A percentile compares a stretch with the other conserved stretches of the same genome.
Evolutionary conservation across 169 alveolate species (phyloP).

Genomic region (Eimeria tenella): DNA sequence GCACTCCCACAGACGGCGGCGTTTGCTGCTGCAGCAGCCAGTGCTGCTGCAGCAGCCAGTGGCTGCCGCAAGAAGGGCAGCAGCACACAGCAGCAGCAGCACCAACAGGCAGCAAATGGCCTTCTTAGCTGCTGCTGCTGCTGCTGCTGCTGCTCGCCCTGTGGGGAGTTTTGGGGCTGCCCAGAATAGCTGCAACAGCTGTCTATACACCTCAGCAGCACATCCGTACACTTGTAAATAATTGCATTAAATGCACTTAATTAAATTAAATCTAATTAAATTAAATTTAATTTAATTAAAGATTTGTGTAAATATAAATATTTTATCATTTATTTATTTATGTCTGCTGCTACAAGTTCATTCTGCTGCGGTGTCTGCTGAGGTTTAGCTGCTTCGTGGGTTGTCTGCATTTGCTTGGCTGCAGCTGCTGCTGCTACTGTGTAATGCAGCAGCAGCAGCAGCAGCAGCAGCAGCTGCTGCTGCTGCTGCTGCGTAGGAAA

Average conservation of each 20-base stretch:
- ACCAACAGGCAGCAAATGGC: background rate
- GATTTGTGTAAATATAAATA: background rate
- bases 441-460: background rate
- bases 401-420: background rate
- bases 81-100: constrained; percentile 12
- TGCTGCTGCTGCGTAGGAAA: background rate
- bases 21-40: background rate
- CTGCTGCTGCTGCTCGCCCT: too few species aligned
- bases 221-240: too few species aligned
- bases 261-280: too few species aligned
- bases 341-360: background rate
- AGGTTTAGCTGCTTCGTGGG: too few species aligned
- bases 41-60: constrained; percentile 1
- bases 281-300: background rate
- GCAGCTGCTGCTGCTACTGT: background rate
- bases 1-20: background rate
- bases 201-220: too few species aligned
- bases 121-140: background rate
- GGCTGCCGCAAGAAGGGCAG: background rate
- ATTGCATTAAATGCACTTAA: too few species aligned
- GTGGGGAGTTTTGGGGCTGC: too few species aligned
- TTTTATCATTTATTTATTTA: background rate
- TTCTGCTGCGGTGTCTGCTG: too few species aligned
- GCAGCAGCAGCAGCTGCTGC: constrained; percentile 3
- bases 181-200: too few species aligned